Conservation (phyloP, 2,329 filamentous ascomycete genomes). For the Pseudogymnoascus sp. region DNA sequence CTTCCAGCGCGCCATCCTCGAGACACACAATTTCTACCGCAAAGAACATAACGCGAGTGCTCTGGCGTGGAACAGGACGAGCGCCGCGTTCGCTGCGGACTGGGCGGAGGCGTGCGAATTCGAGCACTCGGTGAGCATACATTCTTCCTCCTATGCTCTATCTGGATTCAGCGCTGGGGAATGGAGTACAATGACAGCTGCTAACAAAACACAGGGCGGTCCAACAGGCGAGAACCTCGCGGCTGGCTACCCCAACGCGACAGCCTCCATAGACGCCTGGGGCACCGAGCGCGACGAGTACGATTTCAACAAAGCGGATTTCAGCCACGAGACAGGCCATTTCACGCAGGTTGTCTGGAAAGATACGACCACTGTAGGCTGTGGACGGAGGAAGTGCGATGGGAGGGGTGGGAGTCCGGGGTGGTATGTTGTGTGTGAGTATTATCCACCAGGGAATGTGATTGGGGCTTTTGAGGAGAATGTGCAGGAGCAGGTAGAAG, state of each 20-base stretch:
- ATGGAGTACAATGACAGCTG: background rate
- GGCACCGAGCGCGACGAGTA: conserved; percentile 52
- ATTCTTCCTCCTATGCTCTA: too few species aligned
- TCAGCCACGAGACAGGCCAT: conserved; percentile 54
- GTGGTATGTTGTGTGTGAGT: conserved; percentile 64
- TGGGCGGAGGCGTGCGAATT: conserved; percentile 44
- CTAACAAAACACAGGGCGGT: conserved; percentile 35
- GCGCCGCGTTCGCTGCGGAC: conserved; percentile 44
- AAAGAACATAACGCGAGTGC: conserved; percentile 49
- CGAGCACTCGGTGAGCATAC: conserved; percentile 39
- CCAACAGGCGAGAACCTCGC: conserved; percentile 70
- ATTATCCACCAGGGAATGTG: conserved; percentile 59
- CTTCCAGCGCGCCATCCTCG: conserved; percentile 48
- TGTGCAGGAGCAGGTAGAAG: conserved; percentile 32
- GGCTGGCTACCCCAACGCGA: conserved; percentile 53
- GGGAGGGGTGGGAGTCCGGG: conserved; percentile 31
- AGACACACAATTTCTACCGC: conserved; percentile 60
- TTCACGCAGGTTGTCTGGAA: conserved; percentile 70
- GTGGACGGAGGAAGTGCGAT: conserved; percentile 35
- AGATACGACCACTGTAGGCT: conserved; percentile 51
- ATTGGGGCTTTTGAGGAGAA: conserved; percentile 41
- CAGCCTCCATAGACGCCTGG: conserved; percentile 56
- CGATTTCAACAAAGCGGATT: conserved; percentile 48
- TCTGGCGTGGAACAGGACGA: conserved; percentile 57
- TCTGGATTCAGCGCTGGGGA: background rate